Percentiles rank a stretch among this genome's conserved stretches.
phyloP scores from a whole-genome alignment of 2,329 filamentous ascomycete genomes.

The Claviceps capensis region DNA sequence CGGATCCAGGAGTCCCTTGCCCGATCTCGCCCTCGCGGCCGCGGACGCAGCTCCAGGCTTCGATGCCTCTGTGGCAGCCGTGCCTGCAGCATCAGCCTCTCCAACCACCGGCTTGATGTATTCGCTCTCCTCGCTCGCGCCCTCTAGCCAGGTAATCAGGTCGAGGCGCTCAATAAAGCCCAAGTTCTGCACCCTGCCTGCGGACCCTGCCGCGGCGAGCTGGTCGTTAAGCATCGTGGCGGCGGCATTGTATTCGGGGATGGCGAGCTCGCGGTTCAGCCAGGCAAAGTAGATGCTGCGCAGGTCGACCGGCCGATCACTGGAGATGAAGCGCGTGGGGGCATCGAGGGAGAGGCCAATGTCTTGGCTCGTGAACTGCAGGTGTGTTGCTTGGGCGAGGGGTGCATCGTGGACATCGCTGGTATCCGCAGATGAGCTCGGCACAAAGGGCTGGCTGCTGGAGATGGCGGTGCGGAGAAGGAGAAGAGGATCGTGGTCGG shows the following conservation, averaged over 20 bases:
- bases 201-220: slow-evolving; percentile 45
- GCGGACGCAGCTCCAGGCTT: slow-evolving; percentile 26
- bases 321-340: slow-evolving; percentile 78
- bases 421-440: slow-evolving; percentile 56
- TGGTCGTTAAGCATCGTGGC: slow-evolving; percentile 71
- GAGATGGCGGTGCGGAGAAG: slow-evolving; percentile 76
- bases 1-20: slow-evolving; percentile 61
- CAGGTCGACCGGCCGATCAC: slow-evolving; percentile 62
- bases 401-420: slow-evolving; percentile 41
- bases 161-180: slow-evolving; percentile 87
- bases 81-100: slow-evolving; percentile 34
- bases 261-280: slow-evolving; percentile 80
- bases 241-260: slow-evolving; percentile 81
- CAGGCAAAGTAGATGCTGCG: slow-evolving; percentile 95
- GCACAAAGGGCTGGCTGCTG: slow-evolving; percentile 52
- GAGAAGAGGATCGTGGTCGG: slow-evolving; percentile 62
- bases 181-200: slow-evolving; percentile 68
- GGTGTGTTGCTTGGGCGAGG: slow-evolving; percentile 63
- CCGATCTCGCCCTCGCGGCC: slow-evolving; percentile 35
- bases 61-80: slow-evolving; percentile 17
- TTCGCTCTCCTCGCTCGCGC: slow-evolving; percentile 79
- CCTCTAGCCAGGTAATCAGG: slow-evolving; percentile 84
- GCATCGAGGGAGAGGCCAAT: slow-evolving; percentile 55
- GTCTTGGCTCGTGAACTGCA: slow-evolving; percentile 55
- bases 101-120: slow-evolving; percentile 76